Evolutionary conservation across 139 green algal species (phyloP), one percentile per base, ranked within the genome.

Genomic region (Parachlorella kessleri): DNA sequence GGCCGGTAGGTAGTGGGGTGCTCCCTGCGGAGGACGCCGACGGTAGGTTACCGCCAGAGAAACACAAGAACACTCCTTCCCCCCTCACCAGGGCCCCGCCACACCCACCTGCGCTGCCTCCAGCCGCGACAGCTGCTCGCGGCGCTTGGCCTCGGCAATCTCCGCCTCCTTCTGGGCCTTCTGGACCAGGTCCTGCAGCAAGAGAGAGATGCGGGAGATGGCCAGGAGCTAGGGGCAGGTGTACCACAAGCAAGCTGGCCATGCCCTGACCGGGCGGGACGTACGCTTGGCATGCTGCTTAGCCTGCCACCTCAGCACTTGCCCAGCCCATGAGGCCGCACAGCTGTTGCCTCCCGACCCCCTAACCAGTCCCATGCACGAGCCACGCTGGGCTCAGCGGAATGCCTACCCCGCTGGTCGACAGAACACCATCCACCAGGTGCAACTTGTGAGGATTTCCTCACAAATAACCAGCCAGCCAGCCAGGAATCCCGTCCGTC

Each of bases 101-200:
- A 70, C 72, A 53, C 55, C 30, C 8, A 39, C 48, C 28, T 55
- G 53, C 4, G 26, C 28, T n/a, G 55, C 37, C 26, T 55, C 48
- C 48, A 59, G 48, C 55, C 38, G 63, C 36, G 18, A 39, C 6
- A 0, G 73, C 63, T n/a, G 73, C 73, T 28, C 36, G 38, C 73
- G 48, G 32, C 75, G 54, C 39, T 64, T 65, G 42, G 48, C 48
- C 75, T 66, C 42, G 30, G 65, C 35, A 1, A 78, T 33, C 30
- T 64, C 28, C 14, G 24, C 32, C 66, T 88, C 80, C 21, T 63
- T 30, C 55, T 78, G 30, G 4, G 83, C 83, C 18, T 68, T 48
- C 41, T 73, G 64, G 36, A 86, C 23, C 32, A 79, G 64, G 3
- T n/a, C 55, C 80, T 84, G 68, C 55, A 70, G n/a, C n/a, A n/a